Evolutionary conservation across 768 basidiomycete species (phyloP), one percentile per base, ranked within the genome.

Genomic region (Xanthoconium stramineum): DNA sequence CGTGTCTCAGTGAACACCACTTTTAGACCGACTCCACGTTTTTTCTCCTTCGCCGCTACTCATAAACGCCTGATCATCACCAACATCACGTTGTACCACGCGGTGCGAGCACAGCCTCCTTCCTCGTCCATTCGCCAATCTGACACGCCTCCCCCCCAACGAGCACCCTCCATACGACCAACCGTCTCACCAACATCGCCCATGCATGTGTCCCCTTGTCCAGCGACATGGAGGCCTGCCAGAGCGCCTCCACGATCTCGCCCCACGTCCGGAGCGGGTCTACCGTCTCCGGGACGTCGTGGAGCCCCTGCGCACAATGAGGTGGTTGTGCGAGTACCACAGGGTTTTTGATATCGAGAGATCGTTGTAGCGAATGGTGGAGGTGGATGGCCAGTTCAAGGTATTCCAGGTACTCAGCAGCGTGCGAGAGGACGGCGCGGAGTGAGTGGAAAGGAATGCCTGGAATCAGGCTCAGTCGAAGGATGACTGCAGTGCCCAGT

Each of bases 81-180:
- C 29, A 24, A 6, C 17, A 19, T 59, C 47, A 61, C 10, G 24
- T 7, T 36, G 55, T 12, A 12, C 7, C 44, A 14, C 20, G 20
- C 9, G 62, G 38, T 29, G 47, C 56, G 24, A 43, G 48, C 7
- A 58, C 47, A 0, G 35, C 58, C 28, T 63, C 55, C 46, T 30
- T 70, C 42, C 85, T 73, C n/a, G 75, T 80, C 85, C 85, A 88
- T 58, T 86, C 83, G 6, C 80, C 79, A 1, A 77, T 64, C 24
- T 52, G 55, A 47, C 68, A 71, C 5, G 62, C 68, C 20, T 75
- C 72, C 7, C 61, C 65, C 5, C 81, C 81, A 3, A 68, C 72
- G 11, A 81, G 56, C 1, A 76, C 70, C 58, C 82, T 76, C 84
- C 84, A 87, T 8, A 84, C 51, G 37, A 90, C 64, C 58, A 88